A percentile compares a stretch with the other conserved stretches of the same genome.
Evolutionary conservation across 2,329 filamentous ascomycete species (phyloP).

Genomic region (Neurospora sp.): DNA sequence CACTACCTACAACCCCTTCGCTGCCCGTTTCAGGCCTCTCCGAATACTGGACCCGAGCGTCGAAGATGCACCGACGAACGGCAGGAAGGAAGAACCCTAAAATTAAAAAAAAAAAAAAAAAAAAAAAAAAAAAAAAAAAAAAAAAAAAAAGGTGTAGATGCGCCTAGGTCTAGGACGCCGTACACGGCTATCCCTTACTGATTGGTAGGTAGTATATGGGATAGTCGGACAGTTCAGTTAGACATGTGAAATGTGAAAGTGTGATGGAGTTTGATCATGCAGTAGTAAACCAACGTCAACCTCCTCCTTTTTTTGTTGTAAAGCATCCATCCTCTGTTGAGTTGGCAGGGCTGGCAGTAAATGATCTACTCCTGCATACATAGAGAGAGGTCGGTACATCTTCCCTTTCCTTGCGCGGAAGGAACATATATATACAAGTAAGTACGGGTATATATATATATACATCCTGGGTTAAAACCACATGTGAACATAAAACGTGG

Average conservation of each 20-base stretch:
- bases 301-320: background rate
- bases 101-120: too few relatives aligned
- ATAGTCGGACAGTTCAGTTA: too few relatives aligned
- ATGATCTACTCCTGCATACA: background rate
- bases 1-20: background rate
- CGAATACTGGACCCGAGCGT: background rate
- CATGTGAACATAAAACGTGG: background rate
- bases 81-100: too few relatives aligned
- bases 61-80: background rate
- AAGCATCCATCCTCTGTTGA: background rate
- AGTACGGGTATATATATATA: background rate
- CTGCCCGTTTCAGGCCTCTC: background rate
- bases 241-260: too few relatives aligned
- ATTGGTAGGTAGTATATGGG: too few relatives aligned
- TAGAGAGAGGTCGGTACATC: background rate
- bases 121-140: too few relatives aligned
- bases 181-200: too few relatives aligned
- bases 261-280: too few relatives aligned
- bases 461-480: background rate
- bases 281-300: background rate
- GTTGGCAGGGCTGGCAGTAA: background rate
- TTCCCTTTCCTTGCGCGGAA: too few relatives aligned
- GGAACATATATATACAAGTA: too few relatives aligned
- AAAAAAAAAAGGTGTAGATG: too few relatives aligned
- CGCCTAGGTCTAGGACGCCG: too few relatives aligned